Conservation (phyloP, 768 basidiomycete genomes). For the Pisolithus orientalis region DNA sequence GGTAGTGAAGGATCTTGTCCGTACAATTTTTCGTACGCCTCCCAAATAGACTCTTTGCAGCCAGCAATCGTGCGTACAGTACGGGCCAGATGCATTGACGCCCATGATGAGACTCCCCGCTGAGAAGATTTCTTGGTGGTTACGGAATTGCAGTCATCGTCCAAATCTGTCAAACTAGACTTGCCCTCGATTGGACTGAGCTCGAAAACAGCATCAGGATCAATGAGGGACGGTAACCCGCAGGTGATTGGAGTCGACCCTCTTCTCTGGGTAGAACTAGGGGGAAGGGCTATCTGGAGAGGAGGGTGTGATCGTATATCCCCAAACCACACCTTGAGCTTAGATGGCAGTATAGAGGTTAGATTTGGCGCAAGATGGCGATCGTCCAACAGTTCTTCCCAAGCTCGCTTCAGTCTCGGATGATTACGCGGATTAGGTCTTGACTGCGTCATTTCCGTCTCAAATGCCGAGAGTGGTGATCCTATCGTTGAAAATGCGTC, state of each 20-base stretch:
- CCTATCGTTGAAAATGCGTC: slow-evolving; percentile 10
- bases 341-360: slow-evolving; percentile 59
- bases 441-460: slow-evolving; percentile 4
- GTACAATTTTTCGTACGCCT: slow-evolving; percentile 48
- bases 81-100: slow-evolving; percentile 61
- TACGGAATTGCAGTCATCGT: slow-evolving; percentile 19
- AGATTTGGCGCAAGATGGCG: slow-evolving; percentile 51
- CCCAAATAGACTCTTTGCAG: slow-evolving; percentile 69
- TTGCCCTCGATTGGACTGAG: slow-evolving; percentile 22
- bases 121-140: slow-evolving; percentile 14
- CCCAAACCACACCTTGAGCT: slow-evolving; percentile 51
- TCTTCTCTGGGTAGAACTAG: slow-evolving; percentile 34
- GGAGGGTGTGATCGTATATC: slow-evolving; percentile 46
- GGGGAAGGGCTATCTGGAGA: slow-evolving; percentile 49
- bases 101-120: slow-evolving; percentile 36
- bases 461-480: slow-evolving; percentile 15
- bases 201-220: slow-evolving; percentile 26
- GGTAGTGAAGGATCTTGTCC: slow-evolving; percentile 35
- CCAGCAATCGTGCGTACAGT: slow-evolving; percentile 48
- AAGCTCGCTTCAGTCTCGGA: slow-evolving; percentile 50
- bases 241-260: slow-evolving; percentile 8
- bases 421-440: slow-evolving; percentile 53
- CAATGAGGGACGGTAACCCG: slow-evolving; percentile 18
- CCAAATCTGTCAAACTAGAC: slow-evolving; percentile 15
- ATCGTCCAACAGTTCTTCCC: slow-evolving; percentile 59